Base-by-base conservation (phyloP, 768 basidiomycete species). In the Krasilnikovozyma curviuscula region DNA sequence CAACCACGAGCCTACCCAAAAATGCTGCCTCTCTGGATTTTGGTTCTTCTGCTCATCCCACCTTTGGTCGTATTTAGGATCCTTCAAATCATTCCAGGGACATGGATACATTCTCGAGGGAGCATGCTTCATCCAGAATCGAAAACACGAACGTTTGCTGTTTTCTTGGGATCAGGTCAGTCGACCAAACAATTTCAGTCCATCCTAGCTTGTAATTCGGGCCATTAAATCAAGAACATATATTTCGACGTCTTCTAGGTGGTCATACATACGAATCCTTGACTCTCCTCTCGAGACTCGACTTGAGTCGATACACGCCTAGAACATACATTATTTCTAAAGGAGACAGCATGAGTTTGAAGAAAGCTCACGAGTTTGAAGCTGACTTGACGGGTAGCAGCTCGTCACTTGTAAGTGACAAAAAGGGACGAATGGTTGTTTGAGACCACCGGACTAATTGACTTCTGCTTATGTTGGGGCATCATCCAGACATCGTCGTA, bases 151-250 rank as follows among this genome's bases (percentile, higher is more conserved):
- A 63, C 61, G 31, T 65, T 93, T 13, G 86, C 83, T 4, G 75
- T 93, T 41, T 93, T 95, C 59, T 73, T 97, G 12, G 91, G 91
- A 49, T 97, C 91, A 61, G 89, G 89, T 82, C 59, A 59, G 70
- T 64, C 31, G 13, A 23, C 27, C n/a, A 46, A 24, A 46, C 40
- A 23, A 21, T 38, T 40, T 50, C 50, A 44, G 46, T 29, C 40
- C 10, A 28, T 19, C 24, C 25, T 48, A 42, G 29, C 23, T 18
- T 30, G 27, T 33, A 49, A 18, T 48, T 48, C 37, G 51, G 5
- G 18, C 21, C 13, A 23, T 25, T 34, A 48, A 43, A 55, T 50
- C 46, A 45, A 40, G 37, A 6, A 10, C 25, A n/a, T 33, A 34
- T 37, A 24, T 23, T 19, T 21, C 14, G 25, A 14, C 41, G 25